phyloP scores from a whole-genome alignment of 495 filamentous ascomycete genomes.

The Durotheca rogersii region DNA sequence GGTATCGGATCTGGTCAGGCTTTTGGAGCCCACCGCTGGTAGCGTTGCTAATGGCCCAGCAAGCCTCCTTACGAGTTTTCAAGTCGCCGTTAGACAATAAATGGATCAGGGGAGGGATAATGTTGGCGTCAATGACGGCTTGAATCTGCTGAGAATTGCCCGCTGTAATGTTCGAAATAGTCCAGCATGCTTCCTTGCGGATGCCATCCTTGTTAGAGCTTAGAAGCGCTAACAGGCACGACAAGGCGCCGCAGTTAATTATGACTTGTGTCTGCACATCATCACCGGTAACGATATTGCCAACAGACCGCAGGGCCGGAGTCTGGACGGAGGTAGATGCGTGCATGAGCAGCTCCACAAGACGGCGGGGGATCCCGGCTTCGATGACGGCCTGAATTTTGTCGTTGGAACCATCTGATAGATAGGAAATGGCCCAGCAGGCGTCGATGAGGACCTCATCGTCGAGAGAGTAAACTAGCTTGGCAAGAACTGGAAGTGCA shows the following conservation, averaged over 20 bases:
- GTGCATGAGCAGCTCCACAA: slow-evolving; percentile 97
- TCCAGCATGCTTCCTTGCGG: slow-evolving; percentile 99
- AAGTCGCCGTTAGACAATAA: slow-evolving; percentile 94
- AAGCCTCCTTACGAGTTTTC: slow-evolving; percentile 99
- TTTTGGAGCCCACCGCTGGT: slow-evolving; percentile 97
- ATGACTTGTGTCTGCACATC: slow-evolving; percentile 99
- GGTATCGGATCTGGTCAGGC: slow-evolving; percentile 95
- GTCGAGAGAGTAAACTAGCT: slow-evolving; percentile 97
- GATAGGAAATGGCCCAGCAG: slow-evolving; percentile 99
- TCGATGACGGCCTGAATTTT: slow-evolving; percentile 99
- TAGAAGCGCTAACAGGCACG: slow-evolving; percentile 86
- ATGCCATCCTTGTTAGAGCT: slow-evolving; percentile 98
- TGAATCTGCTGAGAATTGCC: slow-evolving; percentile 98
- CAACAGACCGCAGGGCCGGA: slow-evolving; percentile 92
- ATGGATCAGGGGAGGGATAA: slow-evolving; percentile 94
- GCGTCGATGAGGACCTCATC: slow-evolving; percentile 99
- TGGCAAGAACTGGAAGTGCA: slow-evolving; percentile 92
- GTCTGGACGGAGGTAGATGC: slow-evolving; percentile 99
- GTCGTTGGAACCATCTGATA: slow-evolving; percentile 98
- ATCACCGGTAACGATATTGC: slow-evolving; percentile 98
- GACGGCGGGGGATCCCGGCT: slow-evolving; percentile 92
- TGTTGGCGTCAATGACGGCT: slow-evolving; percentile 92
- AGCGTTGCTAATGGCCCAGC: slow-evolving; percentile 99
- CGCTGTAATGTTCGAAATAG: slow-evolving; percentile 97
- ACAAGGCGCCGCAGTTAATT: slow-evolving; percentile 94